These are phyloP conservation scores for Xylogone sp. DNA, from an alignment of 2,329 filamentous ascomycete genomes.

Conservation along the genomic window DNA sequence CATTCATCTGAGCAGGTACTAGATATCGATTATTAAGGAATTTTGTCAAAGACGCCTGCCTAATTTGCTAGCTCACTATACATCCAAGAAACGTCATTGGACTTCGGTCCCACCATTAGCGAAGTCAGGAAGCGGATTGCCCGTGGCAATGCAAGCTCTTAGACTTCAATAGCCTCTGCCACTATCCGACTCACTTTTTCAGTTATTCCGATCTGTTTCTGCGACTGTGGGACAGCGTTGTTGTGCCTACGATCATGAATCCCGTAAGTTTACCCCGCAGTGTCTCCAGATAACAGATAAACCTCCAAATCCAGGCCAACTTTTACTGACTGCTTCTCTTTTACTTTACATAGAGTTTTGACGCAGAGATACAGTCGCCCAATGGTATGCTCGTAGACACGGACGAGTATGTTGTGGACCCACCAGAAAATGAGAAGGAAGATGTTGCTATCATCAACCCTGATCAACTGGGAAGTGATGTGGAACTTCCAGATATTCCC, in stretches of 20 bases:
- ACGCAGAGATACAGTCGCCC: slow-evolving; percentile 24
- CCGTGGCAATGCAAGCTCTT: neutral
- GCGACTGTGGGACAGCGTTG: neutral
- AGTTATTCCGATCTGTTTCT: neutral
- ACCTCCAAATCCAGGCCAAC: neutral
- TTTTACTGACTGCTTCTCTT: slow-evolving; percentile 10
- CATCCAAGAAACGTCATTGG: slow-evolving; percentile 7
- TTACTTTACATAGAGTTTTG: slow-evolving; percentile 17
- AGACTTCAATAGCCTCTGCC: neutral
- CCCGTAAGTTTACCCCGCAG: slow-evolving; percentile 13
- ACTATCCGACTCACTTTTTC: neutral
- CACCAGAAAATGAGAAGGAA: slow-evolving; percentile 30
- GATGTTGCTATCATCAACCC: slow-evolving; percentile 37
- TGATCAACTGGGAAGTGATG: slow-evolving; percentile 26
- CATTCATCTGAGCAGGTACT: no score
- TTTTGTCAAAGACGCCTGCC: neutral
- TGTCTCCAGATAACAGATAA: neutral
- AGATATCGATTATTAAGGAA: neutral
- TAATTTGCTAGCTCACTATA: neutral
- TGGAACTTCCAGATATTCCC: slow-evolving; percentile 16
- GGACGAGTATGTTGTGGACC: slow-evolving; percentile 24
- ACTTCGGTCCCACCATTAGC: slow-evolving; percentile 1
- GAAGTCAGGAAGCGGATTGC: slow-evolving; percentile 1
- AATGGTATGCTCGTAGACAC: slow-evolving; percentile 29
- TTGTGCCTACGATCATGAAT: slow-evolving; percentile 17